A percentile compares a stretch with the other conserved stretches of the same genome.
Evolutionary conservation across 345 rosid genomes (phyloP).

Genomic region (Linum tenue): DNA sequence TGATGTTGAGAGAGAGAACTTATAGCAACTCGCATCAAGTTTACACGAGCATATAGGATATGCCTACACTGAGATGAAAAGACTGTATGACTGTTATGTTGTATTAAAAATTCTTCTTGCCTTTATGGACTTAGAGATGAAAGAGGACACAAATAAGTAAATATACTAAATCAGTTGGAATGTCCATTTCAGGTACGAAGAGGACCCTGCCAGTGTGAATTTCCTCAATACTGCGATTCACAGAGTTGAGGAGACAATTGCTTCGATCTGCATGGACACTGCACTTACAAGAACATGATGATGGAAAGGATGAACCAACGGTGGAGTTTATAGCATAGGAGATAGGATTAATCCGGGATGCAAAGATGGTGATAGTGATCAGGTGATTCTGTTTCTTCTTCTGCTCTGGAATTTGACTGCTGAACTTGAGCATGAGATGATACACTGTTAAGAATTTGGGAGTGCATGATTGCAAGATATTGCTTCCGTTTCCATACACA

Average conservation of each 20-base stretch:
- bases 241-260: constrained; percentile 16
- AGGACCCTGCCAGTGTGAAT: constrained; percentile 64
- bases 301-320: not conserved
- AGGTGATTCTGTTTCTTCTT: not conserved
- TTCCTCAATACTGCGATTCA: constrained; percentile 72
- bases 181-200: constrained; percentile 50
- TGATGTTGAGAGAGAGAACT: not conserved
- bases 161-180: not conserved
- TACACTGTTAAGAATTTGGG: not conserved
- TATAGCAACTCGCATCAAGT: not conserved
- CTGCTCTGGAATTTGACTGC: not conserved
- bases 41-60: too few relatives aligned
- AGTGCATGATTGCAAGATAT: not conserved
- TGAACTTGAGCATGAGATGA: not conserved
- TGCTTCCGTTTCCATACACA: not conserved
- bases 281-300: not conserved
- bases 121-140: not conserved
- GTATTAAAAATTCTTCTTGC: too few relatives aligned
- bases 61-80: too few relatives aligned
- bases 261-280: not conserved
- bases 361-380: not conserved
- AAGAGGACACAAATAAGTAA: not conserved
- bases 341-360: not conserved
- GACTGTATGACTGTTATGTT: too few relatives aligned
- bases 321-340: not conserved